Evolutionary conservation across 441 rosid genomes (phyloP).

Genomic region (Aquilaria agallochum): DNA sequence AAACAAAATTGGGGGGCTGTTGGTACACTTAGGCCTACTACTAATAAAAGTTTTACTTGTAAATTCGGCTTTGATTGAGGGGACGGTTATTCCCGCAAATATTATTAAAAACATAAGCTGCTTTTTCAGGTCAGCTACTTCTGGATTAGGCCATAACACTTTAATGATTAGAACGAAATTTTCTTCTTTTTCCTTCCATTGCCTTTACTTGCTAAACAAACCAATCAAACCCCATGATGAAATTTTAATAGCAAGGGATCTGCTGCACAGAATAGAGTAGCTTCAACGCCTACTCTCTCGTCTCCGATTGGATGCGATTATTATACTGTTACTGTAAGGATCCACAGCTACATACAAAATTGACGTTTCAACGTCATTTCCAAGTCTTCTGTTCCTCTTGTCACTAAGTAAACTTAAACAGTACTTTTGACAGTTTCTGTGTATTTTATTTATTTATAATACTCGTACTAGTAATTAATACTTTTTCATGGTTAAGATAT

Average conservation of each 20-base stretch:
- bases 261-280: conserved; percentile 26
- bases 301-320: conserved; percentile 1
- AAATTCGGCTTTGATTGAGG: too few relatives aligned
- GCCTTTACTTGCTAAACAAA: conserved; percentile 21
- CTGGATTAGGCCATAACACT: too few relatives aligned
- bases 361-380: conserved; percentile 32
- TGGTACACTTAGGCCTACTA: too few relatives aligned
- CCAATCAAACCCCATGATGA: conserved; percentile 15
- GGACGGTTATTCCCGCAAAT: too few relatives aligned
- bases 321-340: conserved; percentile 4
- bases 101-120: too few relatives aligned
- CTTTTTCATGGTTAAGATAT: too few relatives aligned
- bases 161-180: neutral
- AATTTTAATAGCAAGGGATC: neutral
- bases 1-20: too few relatives aligned
- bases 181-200: conserved; percentile 7
- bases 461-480: neutral
- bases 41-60: too few relatives aligned
- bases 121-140: too few relatives aligned
- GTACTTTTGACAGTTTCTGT: conserved; percentile 2
- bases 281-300: conserved; percentile 35
- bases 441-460: neutral
- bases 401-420: too few relatives aligned
- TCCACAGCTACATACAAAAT: conserved; percentile 39
- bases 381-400: conserved; percentile 14